phyloP scores from a whole-genome alignment of 352 stramenopile genomes.

The Sclerospora graminicola region DNA sequence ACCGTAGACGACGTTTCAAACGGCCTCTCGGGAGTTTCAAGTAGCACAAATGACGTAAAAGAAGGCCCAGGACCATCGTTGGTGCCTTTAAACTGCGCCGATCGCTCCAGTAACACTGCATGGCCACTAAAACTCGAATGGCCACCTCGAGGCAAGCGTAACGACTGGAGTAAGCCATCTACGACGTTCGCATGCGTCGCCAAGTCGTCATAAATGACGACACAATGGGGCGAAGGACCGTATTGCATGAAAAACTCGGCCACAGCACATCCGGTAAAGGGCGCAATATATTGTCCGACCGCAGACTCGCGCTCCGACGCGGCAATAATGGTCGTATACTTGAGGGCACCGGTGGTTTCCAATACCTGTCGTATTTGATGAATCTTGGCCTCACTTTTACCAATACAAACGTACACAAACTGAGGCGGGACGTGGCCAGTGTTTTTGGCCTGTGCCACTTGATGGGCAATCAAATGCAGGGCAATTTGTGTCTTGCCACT shows the following conservation, averaged over 20 bases:
- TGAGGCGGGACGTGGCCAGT: conserved; percentile 32
- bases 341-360: conserved; percentile 25
- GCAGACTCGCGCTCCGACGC: conserved; percentile 53
- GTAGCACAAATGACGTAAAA: conserved; percentile 57
- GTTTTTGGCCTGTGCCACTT: conserved; percentile 26
- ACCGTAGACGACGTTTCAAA: no score
- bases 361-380: conserved; percentile 58
- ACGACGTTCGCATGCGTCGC: conserved; percentile 62
- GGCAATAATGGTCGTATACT: conserved; percentile 58
- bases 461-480: conserved; percentile 56
- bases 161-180: conserved; percentile 59
- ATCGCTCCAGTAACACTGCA: conserved; percentile 68
- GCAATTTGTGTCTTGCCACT: conserved; percentile 61
- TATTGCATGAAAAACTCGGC: conserved; percentile 61
- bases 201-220: conserved; percentile 77
- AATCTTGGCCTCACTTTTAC: conserved; percentile 46
- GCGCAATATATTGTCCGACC: conserved; percentile 71
- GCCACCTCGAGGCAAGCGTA: conserved; percentile 48
- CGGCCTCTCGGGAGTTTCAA: conserved; percentile 40
- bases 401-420: conserved; percentile 67
- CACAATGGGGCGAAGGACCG: conserved; percentile 32
- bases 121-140: conserved; percentile 59
- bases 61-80: conserved; percentile 28
- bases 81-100: conserved; percentile 42
- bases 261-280: conserved; percentile 67